Conservation (phyloP, 345 rosid genomes). For the Gossypium anomalum region DNA sequence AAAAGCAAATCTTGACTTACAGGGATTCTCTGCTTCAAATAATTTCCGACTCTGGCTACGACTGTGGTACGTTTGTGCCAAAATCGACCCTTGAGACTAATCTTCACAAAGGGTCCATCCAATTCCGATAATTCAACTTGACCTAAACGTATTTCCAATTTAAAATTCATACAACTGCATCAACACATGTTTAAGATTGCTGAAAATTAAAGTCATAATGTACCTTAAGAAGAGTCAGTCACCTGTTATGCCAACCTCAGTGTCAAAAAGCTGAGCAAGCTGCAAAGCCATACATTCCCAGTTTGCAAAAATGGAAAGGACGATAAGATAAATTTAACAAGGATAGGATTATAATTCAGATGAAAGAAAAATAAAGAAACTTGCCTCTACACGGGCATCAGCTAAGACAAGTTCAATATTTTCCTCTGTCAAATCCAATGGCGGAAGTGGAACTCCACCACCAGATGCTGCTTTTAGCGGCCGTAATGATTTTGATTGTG, state of each 20-base stretch:
- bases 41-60: conserved; percentile 80
- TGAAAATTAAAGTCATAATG: not conserved
- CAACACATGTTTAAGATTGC: not conserved
- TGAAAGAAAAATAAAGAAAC: not conserved
- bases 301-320: not conserved
- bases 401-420: conserved; percentile 58
- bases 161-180: not conserved
- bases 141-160: conserved; percentile 25
- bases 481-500: not conserved
- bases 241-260: conserved; percentile 83
- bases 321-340: not conserved
- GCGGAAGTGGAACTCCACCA: conserved; percentile 54
- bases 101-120: conserved; percentile 91
- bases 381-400: conserved; percentile 76
- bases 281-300: conserved; percentile 23
- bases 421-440: conserved; percentile 84
- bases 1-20: conserved; percentile 28
- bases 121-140: conserved; percentile 72
- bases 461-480: conserved; percentile 33
- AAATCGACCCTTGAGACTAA: conserved; percentile 76
- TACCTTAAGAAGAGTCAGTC: conserved; percentile 27
- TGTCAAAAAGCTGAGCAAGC: conserved; percentile 78
- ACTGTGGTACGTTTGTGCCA: conserved; percentile 84
- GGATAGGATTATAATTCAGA: not conserved
- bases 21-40: conserved; percentile 91